Percentiles rank a stretch among this genome's conserved stretches.
These are phyloP conservation scores for Cladosporium sp. DNA, from an alignment of 2,329 filamentous ascomycete genomes.

Conservation along the genomic window DNA sequence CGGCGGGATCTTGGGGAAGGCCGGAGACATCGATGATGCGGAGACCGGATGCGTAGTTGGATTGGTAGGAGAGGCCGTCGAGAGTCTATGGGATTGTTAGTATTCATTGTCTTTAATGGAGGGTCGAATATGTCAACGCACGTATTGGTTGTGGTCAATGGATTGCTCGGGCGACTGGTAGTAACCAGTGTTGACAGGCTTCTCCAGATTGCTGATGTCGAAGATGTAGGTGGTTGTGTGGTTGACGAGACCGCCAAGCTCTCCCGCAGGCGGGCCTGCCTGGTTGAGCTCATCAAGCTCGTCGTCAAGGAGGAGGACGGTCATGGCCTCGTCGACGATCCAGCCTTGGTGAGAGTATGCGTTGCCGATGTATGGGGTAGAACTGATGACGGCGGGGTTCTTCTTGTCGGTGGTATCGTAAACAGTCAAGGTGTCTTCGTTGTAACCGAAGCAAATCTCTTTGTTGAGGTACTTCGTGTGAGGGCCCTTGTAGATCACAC, in stretches of 20 bases:
- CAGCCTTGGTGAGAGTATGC: conserved; percentile 61
- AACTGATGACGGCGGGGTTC: conserved; percentile 43
- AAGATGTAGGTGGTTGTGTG: conserved; percentile 53
- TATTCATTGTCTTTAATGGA: not conserved
- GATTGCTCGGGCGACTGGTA: conserved; percentile 44
- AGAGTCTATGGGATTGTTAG: conserved; percentile 21
- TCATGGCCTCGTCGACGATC: conserved; percentile 42
- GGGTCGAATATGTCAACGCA: conserved; percentile 24
- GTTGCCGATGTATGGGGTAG: conserved; percentile 54
- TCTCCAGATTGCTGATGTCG: conserved; percentile 46
- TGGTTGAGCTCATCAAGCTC: conserved; percentile 51
- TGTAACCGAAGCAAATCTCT: conserved; percentile 60
- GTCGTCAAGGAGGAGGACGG: conserved; percentile 53
- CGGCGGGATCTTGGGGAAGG: conserved; percentile 34
- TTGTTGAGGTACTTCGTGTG: conserved; percentile 49
- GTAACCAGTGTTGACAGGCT: conserved; percentile 45
- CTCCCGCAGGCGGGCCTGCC: conserved; percentile 33
- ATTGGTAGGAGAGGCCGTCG: conserved; percentile 50
- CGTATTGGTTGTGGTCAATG: conserved; percentile 55
- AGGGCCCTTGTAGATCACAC: conserved; percentile 57
- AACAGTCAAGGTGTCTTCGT: conserved; percentile 54
- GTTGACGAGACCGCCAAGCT: conserved; percentile 41
- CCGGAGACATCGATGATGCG: conserved; percentile 36
- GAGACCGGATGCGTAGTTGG: conserved; percentile 53
- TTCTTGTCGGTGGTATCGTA: conserved; percentile 55